Evolutionary conservation across 2,329 filamentous ascomycete species (phyloP).

Genomic region (Epichloe gansuensis): DNA sequence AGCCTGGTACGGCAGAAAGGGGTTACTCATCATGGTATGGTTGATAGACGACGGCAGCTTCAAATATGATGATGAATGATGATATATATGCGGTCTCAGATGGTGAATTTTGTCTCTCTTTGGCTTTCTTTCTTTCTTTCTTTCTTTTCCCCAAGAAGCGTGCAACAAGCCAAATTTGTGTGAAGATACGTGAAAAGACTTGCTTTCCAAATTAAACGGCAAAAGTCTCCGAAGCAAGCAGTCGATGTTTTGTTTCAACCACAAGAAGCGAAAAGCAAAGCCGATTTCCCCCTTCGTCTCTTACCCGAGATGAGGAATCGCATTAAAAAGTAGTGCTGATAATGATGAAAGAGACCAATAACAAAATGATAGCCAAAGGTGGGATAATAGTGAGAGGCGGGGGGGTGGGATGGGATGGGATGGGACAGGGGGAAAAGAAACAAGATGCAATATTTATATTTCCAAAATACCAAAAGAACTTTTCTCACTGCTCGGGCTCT

Average conservation of each 20-base stretch:
- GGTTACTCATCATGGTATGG: neutral
- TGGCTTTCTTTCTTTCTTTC: neutral
- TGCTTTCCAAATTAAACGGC: too few relatives aligned
- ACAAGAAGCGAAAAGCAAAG: too few relatives aligned
- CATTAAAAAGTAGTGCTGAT: neutral
- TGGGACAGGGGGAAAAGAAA: neutral
- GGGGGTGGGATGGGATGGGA: neutral
- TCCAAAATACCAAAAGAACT: too few relatives aligned
- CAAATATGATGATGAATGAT: neutral
- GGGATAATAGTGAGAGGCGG: neutral
- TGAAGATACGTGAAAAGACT: too few relatives aligned
- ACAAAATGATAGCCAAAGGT: neutral
- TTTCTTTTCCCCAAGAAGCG: neutral
- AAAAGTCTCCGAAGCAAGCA: too few relatives aligned
- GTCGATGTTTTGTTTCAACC: too few relatives aligned
- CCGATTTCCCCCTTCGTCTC: too few relatives aligned
- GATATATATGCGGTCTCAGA: neutral
- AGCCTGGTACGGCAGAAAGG: neutral
- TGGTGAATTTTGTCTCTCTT: neutral
- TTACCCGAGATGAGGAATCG: too few relatives aligned
- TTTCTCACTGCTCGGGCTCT: neutral
- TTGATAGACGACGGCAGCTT: neutral
- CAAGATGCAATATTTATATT: neutral
- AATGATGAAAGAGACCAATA: neutral
- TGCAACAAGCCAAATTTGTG: too few relatives aligned